phyloP scores from a whole-genome alignment of 371 early-diverging fungal genomes.

The Mortierella sp. region DNA sequence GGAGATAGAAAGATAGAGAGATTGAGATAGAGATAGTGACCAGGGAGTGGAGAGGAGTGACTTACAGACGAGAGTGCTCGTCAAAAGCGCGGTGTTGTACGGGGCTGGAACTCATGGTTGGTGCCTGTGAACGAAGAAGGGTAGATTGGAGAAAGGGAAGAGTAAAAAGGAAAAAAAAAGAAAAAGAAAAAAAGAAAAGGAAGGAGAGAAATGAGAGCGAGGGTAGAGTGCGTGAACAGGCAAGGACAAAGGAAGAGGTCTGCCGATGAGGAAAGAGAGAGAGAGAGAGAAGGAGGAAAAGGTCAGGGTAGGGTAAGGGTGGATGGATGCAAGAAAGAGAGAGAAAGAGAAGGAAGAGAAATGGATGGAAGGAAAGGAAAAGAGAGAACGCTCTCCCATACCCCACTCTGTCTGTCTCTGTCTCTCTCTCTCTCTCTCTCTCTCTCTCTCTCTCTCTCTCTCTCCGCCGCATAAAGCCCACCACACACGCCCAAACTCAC shows the following conservation, averaged over 20 bases:
- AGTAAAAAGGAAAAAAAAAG: conserved; percentile 1
- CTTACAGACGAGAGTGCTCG: conserved; percentile 54
- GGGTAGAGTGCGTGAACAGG: neutral
- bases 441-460: neutral
- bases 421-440: neutral
- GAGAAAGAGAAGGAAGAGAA: conserved; percentile 3
- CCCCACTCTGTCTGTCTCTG: no score
- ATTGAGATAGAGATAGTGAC: neutral
- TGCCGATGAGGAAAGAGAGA: conserved; percentile 2
- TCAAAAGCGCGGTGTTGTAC: conserved; percentile 53
- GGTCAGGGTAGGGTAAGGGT: conserved; percentile 15
- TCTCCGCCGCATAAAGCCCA: no score
- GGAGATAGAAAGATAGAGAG: neutral
- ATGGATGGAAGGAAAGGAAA: neutral
- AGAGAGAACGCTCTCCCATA: no score
- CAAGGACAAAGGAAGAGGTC: neutral
- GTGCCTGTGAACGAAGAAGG: neutral
- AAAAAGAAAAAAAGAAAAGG: conserved; percentile 19
- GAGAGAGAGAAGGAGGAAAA: conserved; percentile 15
- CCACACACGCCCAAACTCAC: no score
- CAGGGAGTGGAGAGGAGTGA: no score
- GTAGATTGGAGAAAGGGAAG: neutral
- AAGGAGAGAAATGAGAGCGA: conserved; percentile 11
- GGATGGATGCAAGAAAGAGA: neutral
- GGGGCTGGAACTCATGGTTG: conserved; percentile 43